phyloP scores from a whole-genome alignment of 176 grass and related monocot genomes.

The Puccinellia tenuiflora region DNA sequence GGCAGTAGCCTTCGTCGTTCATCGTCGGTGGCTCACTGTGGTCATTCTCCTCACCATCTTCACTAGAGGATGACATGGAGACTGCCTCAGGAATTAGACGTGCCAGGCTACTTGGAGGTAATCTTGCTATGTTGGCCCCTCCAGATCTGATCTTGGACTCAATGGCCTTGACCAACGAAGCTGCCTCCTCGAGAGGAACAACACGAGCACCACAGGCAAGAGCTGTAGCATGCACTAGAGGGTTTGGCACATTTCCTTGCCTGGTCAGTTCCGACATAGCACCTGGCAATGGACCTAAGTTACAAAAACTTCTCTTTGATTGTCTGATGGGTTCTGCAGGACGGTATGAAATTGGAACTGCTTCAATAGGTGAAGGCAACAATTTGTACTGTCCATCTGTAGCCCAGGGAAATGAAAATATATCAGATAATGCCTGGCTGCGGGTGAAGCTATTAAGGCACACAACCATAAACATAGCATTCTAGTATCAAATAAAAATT shows the following conservation, averaged over 20 bases:
- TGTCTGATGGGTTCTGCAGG: conserved; percentile 39
- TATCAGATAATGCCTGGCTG: neutral
- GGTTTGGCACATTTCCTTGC: conserved; percentile 17
- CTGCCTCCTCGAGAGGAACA: conserved; percentile 53
- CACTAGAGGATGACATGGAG: conserved; percentile 30
- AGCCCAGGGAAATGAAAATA: conserved; percentile 17
- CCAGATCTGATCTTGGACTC: conserved; percentile 80
- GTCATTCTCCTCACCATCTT: conserved; percentile 36
- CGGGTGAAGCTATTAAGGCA: neutral
- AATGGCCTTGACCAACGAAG: conserved; percentile 56
- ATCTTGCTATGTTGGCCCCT: conserved; percentile 50
- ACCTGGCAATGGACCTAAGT: conserved; percentile 16
- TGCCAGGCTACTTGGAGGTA: conserved; percentile 21
- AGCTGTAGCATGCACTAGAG: conserved; percentile 74
- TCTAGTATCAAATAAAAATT: neutral
- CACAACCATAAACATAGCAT: neutral
- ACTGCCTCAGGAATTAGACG: conserved; percentile 22
- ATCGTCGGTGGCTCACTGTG: conserved; percentile 12
- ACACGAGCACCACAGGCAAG: conserved; percentile 78
- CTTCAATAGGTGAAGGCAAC: conserved; percentile 52
- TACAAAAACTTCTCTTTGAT: conserved; percentile 15
- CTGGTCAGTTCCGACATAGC: conserved; percentile 22
- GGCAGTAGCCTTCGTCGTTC: neutral
- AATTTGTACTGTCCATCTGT: conserved; percentile 37
- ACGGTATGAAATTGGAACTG: conserved; percentile 70